These are phyloP conservation scores for Aspergillus ibericus DNA, from an alignment of 2,329 filamentous ascomycete species.

Conservation along the genomic window DNA sequence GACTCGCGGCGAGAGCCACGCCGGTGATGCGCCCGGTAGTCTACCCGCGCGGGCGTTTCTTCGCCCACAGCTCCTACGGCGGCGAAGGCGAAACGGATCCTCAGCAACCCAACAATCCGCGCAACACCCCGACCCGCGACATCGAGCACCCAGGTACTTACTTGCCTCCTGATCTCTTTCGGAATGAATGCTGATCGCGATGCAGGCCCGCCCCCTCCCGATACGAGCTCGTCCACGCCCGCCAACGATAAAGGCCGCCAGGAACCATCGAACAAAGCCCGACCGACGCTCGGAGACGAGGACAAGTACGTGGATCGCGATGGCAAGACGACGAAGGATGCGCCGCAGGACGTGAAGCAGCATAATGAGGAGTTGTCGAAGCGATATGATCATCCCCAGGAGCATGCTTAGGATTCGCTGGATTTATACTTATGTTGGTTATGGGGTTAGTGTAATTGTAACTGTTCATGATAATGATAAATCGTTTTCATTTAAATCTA, in stretches of 20 bases:
- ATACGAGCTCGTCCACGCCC: slow-evolving; percentile 6
- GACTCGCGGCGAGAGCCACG: neutral
- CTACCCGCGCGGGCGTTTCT: slow-evolving; percentile 8
- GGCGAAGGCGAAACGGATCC: slow-evolving; percentile 13
- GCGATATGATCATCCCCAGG: slow-evolving; percentile 35
- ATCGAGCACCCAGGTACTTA: slow-evolving; percentile 27
- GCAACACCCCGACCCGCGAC: slow-evolving; percentile 18
- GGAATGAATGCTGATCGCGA: neutral
- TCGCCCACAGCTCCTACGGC: slow-evolving; percentile 24
- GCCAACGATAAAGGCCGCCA: slow-evolving; percentile 13
- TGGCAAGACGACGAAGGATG: slow-evolving; percentile 26
- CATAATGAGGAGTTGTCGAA: slow-evolving; percentile 37
- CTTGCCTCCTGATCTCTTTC: too few relatives aligned
- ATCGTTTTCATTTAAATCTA: too few relatives aligned
- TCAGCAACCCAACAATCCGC: slow-evolving; percentile 7
- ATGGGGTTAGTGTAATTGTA: neutral
- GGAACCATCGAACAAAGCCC: slow-evolving; percentile 36
- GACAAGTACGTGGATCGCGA: slow-evolving; percentile 29
- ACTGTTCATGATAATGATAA: neutral
- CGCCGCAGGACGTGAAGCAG: slow-evolving; percentile 36
- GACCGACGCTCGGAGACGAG: slow-evolving; percentile 33
- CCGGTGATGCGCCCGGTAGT: neutral
- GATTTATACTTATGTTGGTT: slow-evolving; percentile 12
- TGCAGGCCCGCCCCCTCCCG: slow-evolving; percentile 24
- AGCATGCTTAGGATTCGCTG: slow-evolving; percentile 29